Conservation (phyloP, 2,329 filamentous ascomycete genomes). For the Diplocarpon mali region DNA sequence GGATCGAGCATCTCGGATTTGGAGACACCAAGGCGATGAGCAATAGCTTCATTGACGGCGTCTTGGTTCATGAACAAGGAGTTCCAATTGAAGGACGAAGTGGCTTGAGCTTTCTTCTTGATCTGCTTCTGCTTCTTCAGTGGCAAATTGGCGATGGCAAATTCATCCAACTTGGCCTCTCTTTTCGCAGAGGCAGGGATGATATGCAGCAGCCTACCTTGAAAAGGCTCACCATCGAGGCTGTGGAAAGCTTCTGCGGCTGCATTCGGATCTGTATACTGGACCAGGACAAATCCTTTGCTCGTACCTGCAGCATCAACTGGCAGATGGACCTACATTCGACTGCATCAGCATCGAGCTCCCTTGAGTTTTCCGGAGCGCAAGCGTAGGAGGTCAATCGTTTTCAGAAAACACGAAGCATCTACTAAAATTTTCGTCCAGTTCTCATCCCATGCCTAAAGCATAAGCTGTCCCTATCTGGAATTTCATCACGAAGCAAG, state of each 20-base stretch:
- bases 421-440: conserved; percentile 99
- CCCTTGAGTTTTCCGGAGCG: conserved; percentile 6
- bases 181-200: conserved; percentile 76
- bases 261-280: conserved; percentile 59
- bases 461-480: conserved; percentile 99
- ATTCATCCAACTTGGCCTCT: conserved; percentile 75
- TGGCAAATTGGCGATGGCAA: conserved; percentile 78
- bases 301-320: conserved; percentile 60
- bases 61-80: conserved; percentile 99
- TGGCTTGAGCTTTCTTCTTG: conserved; percentile 70
- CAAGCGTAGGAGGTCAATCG: conserved; percentile 19
- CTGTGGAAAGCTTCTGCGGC: conserved; percentile 71
- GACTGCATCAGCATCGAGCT: conserved; percentile 31
- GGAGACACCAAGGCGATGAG: conserved; percentile 73
- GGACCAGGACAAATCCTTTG: conserved; percentile 86
- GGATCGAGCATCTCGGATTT: conserved; percentile 91
- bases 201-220: conserved; percentile 85
- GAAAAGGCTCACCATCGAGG: conserved; percentile 77
- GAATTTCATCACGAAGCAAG: conserved; percentile 75
- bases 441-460: conserved; percentile 77
- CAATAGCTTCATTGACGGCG: conserved; percentile 83
- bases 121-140: conserved; percentile 91
- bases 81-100: conserved; percentile 91
- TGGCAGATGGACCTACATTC: conserved; percentile 72
- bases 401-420: conserved; percentile 75